Conservation (phyloP, 768 basidiomycete genomes). For the Boletellus emodensis region DNA sequence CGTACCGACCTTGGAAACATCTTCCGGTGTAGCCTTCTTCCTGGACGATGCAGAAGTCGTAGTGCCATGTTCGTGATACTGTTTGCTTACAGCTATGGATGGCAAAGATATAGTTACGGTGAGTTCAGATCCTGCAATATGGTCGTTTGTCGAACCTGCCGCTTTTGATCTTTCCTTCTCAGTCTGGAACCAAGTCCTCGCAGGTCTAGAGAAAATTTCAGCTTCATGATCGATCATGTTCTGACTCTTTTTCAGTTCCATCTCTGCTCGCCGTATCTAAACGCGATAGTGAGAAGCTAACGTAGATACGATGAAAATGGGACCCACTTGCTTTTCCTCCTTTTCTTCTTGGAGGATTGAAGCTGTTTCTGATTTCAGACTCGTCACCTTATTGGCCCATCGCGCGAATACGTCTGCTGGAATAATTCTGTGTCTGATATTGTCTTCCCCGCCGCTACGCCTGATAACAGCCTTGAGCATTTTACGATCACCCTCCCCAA, state of each 20-base stretch:
- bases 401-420: slow-evolving; percentile 68
- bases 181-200: slow-evolving; percentile 98
- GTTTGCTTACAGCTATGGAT: slow-evolving; percentile 65
- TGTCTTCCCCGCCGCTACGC: slow-evolving; percentile 70
- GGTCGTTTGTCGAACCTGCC: slow-evolving; percentile 49
- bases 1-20: slow-evolving; percentile 40
- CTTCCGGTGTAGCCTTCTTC: slow-evolving; percentile 30
- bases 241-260: slow-evolving; percentile 92
- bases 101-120: background rate
- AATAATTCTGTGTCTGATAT: slow-evolving; percentile 84
- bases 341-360: slow-evolving; percentile 87
- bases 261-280: slow-evolving; percentile 86
- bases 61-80: slow-evolving; percentile 62
- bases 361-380: slow-evolving; percentile 70
- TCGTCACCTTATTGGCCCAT: slow-evolving; percentile 67
- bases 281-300: slow-evolving; percentile 9
- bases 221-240: slow-evolving; percentile 92
- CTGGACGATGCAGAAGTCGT: slow-evolving; percentile 36
- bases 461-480: slow-evolving; percentile 96
- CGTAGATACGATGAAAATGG: background rate
- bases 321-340: slow-evolving; percentile 82
- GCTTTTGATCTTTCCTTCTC: slow-evolving; percentile 77
- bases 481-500: slow-evolving; percentile 94
- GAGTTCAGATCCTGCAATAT: slow-evolving; percentile 1
- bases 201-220: slow-evolving; percentile 91